phyloP scores from a whole-genome alignment of 495 filamentous ascomycete genomes.

The Saxophila tyrrhenica region DNA sequence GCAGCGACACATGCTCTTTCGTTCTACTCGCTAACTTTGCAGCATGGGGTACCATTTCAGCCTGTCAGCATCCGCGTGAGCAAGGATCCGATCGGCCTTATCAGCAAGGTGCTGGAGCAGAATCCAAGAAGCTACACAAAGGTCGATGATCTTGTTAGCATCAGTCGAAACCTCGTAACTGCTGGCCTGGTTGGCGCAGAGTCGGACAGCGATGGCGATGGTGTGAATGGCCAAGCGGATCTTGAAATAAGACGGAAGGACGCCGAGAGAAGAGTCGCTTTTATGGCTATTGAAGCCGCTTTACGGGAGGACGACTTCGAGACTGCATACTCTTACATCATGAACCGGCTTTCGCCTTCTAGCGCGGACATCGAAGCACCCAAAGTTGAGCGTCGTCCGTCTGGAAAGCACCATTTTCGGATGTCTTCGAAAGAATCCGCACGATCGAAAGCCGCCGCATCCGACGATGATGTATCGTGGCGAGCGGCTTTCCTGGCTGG shows the following conservation, averaged over 20 bases:
- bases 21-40: slow-evolving; percentile 76
- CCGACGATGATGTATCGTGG: slow-evolving; percentile 74
- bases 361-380: slow-evolving; percentile 3
- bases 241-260: slow-evolving; percentile 4
- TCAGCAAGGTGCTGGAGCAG: slow-evolving; percentile 78
- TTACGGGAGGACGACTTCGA: slow-evolving; percentile 85
- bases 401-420: slow-evolving; percentile 3
- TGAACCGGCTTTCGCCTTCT: slow-evolving; percentile 44
- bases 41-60: slow-evolving; percentile 84
- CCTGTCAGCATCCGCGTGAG: slow-evolving; percentile 84
- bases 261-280: slow-evolving; percentile 59
- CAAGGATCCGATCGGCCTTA: slow-evolving; percentile 68
- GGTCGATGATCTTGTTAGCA: slow-evolving; percentile 69
- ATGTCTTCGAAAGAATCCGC: slow-evolving; percentile 1
- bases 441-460: not conserved
- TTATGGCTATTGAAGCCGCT: slow-evolving; percentile 82
- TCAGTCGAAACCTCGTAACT: slow-evolving; percentile 64
- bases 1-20: slow-evolving; percentile 77
- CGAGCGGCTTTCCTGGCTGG: slow-evolving; percentile 83
- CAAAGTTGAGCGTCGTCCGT: slow-evolving; percentile 1
- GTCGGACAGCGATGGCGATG: slow-evolving; percentile 17
- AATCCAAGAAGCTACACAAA: slow-evolving; percentile 78
- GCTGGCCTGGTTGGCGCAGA: slow-evolving; percentile 44
- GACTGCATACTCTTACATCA: slow-evolving; percentile 90
- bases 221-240: slow-evolving; percentile 19